Conservation (phyloP, 768 basidiomycete species). For the Kwoniella mangroviensis region DNA sequence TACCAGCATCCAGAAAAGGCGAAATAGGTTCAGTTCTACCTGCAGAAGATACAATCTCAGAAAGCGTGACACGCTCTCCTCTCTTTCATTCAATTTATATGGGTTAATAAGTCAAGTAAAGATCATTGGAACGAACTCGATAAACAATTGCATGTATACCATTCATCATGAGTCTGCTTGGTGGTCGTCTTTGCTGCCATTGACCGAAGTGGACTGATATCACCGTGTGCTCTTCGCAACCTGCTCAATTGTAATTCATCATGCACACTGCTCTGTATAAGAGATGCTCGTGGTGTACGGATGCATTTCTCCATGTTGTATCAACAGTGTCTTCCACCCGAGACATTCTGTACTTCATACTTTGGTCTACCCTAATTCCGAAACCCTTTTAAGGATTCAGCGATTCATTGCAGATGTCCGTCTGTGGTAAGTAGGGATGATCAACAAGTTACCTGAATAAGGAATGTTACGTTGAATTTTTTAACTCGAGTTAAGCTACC, state of each 20-base stretch:
- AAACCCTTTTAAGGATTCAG: background rate
- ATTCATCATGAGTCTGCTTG: background rate
- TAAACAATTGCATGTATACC: conserved; percentile 1
- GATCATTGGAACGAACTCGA: background rate
- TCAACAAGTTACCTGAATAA: conserved; percentile 7
- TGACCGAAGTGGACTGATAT: too few species aligned
- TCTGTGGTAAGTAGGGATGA: background rate
- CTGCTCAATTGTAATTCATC: too few species aligned
- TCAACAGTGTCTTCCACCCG: background rate
- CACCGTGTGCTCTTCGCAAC: too few species aligned
- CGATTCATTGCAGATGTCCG: background rate
- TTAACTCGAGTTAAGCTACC: background rate
- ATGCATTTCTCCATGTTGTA: background rate
- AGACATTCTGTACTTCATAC: background rate
- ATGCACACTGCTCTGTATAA: too few species aligned
- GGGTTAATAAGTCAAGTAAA: background rate
- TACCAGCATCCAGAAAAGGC: too few species aligned
- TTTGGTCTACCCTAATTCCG: background rate
- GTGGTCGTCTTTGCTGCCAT: too few species aligned
- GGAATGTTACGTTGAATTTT: background rate
- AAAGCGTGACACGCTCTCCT: background rate
- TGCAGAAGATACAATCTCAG: too few species aligned
- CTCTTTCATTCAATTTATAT: background rate
- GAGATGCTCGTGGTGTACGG: background rate
- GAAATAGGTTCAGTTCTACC: too few species aligned